phyloP scores from a whole-genome alignment of 805 yeast species.

The Wickerhamomyces tratensis region DNA sequence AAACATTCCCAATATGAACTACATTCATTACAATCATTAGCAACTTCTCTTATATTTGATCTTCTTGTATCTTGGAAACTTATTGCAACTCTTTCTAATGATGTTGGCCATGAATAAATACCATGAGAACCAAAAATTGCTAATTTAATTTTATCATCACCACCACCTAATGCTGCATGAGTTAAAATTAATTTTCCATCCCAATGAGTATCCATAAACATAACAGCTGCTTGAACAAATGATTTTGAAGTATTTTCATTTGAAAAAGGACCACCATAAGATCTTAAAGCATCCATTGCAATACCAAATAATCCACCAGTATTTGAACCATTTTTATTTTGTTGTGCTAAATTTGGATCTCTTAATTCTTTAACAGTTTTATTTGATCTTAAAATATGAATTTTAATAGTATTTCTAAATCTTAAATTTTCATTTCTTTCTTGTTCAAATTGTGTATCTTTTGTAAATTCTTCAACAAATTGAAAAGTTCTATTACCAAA shows the following conservation, averaged over 20 bases:
- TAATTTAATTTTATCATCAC: slow-evolving; percentile 53
- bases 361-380: slow-evolving; percentile 63
- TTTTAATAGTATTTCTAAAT: slow-evolving; percentile 53
- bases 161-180: slow-evolving; percentile 96
- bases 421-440: slow-evolving; percentile 23
- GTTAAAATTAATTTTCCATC: slow-evolving; percentile 58
- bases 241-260: slow-evolving; percentile 33
- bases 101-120: slow-evolving; percentile 85
- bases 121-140: slow-evolving; percentile 96
- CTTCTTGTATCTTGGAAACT: slow-evolving; percentile 66
- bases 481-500: slow-evolving; percentile 72
- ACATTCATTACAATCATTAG: slow-evolving; percentile 80
- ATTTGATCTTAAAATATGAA: slow-evolving; percentile 67
- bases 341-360: slow-evolving; percentile 80
- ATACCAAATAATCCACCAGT: slow-evolving; percentile 71
- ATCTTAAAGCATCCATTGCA: slow-evolving; percentile 63
- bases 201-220: slow-evolving; percentile 81
- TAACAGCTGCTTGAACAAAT: slow-evolving; percentile 63
- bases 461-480: slow-evolving; percentile 55
- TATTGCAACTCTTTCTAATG: slow-evolving; percentile 58
- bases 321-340: slow-evolving; percentile 60
- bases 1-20: slow-evolving; percentile 87
- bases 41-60: slow-evolving; percentile 61
- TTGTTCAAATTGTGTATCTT: slow-evolving; percentile 41
- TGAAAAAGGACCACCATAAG: slow-evolving; percentile 45